Evolutionary conservation across 805 yeast genomes (phyloP), one percentile per base, ranked within the genome.

Genomic region (Ogataea nakhonphanomensis): DNA sequence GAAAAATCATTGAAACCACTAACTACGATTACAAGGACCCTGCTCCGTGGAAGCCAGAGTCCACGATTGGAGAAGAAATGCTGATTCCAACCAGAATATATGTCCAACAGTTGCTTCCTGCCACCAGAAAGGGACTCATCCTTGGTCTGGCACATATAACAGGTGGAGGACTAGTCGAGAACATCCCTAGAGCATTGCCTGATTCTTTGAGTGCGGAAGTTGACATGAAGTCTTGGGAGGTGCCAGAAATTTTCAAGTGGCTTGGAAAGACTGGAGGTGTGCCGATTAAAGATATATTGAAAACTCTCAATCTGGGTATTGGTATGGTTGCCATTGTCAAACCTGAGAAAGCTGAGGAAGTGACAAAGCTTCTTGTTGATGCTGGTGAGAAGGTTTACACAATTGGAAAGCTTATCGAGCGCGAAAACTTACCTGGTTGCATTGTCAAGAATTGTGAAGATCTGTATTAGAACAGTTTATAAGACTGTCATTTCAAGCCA

Each of bases 131-230:
- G 55, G 81, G 73, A 25, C 66, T 84, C 42, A 59, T 91, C 34
- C 71, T 89, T 41, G 99, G 97, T 44, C 74, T 93, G 59, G 96
- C 99, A 2, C 95, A 93, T 58, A 93, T 93, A 57, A 93, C 99
- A 17, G 99, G 99, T 46, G 99, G 99, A 63, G 99, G 99, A 38
- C 72, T 93, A 39, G 82, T 93, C 22, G 99, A 93, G 65, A 93
- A 93, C 65, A 80, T 91, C 43, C 99, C 99, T 39, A 79, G 99
- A 61, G 93, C 95, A 13, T 71, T 93, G 46, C 99, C 99, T 43
- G 66, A 76, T 43, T 65, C 78, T 53, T 69, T 93, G 46, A 81
- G 82, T 54, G 99, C 97, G 10, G 71, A 70, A 50, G 77, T 93
- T 36, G 96, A 91, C 62, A 80, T 84, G 59, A 67, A 66, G 40